Evolutionary conservation across 768 basidiomycete genomes (phyloP).

Genomic region (Solioccasus polychromus): DNA sequence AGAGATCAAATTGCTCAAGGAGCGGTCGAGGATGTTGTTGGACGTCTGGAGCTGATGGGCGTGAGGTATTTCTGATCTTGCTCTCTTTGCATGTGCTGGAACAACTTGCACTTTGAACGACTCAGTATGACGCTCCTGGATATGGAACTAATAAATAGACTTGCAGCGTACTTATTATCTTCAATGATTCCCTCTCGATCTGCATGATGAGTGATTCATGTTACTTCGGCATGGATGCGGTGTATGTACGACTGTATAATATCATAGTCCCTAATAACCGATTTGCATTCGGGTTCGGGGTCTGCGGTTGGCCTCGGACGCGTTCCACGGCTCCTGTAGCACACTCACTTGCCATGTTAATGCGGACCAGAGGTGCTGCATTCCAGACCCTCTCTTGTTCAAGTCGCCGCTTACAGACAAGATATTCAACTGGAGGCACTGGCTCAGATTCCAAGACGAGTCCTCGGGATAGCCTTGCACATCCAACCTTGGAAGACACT

Average conservation of each 20-base stretch:
- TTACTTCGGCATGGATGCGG: too few relatives aligned
- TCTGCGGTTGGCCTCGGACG: neutral
- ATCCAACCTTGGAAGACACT: slow-evolving; percentile 3
- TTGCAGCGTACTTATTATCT: slow-evolving; percentile 9
- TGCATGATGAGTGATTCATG: too few relatives aligned
- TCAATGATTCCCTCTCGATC: neutral
- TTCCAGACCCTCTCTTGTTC: slow-evolving; percentile 14
- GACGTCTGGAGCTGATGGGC: slow-evolving; percentile 83
- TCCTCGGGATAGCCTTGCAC: slow-evolving; percentile 1
- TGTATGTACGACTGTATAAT: too few relatives aligned
- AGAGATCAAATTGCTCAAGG: slow-evolving; percentile 94
- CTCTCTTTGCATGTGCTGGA: neutral
- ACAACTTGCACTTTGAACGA: slow-evolving; percentile 3
- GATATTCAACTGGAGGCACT: slow-evolving; percentile 7
- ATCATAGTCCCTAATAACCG: neutral
- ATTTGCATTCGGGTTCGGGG: neutral
- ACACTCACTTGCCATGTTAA: slow-evolving; percentile 23
- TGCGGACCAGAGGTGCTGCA: slow-evolving; percentile 4
- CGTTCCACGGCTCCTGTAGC: neutral
- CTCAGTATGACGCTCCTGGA: slow-evolving; percentile 8
- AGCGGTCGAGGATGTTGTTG: slow-evolving; percentile 80
- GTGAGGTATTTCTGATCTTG: neutral
- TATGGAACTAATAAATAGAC: slow-evolving; percentile 21
- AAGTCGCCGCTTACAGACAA: slow-evolving; percentile 1
- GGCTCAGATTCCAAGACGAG: slow-evolving; percentile 1